Evolutionary conservation across 768 basidiomycete genomes (phyloP).

Genomic region (Auricularia sp.): DNA sequence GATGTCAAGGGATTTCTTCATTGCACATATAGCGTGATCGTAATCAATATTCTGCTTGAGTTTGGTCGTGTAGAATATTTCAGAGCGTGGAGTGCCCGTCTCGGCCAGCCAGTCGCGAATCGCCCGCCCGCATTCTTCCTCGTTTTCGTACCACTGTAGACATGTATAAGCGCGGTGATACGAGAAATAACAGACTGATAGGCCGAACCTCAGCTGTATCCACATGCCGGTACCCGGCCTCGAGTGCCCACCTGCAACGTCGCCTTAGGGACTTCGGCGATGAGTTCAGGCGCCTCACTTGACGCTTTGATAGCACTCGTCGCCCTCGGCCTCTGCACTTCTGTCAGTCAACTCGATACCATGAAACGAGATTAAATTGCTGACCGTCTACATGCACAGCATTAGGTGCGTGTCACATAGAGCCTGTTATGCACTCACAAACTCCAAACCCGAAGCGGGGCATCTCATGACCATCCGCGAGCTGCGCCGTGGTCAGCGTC

Average conservation of each 20-base stretch:
- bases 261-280: neutral
- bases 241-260: constrained; percentile 5
- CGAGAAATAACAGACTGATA: neutral
- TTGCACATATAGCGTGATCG: constrained; percentile 35
- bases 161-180: constrained; percentile 15
- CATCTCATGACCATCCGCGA: constrained; percentile 44
- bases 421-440: neutral
- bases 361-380: neutral
- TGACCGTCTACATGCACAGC: neutral
- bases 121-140: constrained; percentile 50
- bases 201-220: constrained; percentile 22
- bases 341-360: neutral
- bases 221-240: constrained; percentile 58
- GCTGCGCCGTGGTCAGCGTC: constrained; percentile 16
- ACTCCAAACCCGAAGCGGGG: constrained; percentile 51
- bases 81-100: constrained; percentile 40
- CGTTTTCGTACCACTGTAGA: constrained; percentile 53
- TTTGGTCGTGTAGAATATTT: constrained; percentile 65
- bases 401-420: no score
- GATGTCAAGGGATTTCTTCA: constrained; percentile 41
- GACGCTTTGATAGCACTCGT: constrained; percentile 45
- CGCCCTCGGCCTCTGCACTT: constrained; percentile 32
- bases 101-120: constrained; percentile 34
- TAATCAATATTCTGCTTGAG: constrained; percentile 49
- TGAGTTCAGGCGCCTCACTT: constrained; percentile 45